Conservation (phyloP, 441 rosid genomes). For the Populus hybrid region DNA sequence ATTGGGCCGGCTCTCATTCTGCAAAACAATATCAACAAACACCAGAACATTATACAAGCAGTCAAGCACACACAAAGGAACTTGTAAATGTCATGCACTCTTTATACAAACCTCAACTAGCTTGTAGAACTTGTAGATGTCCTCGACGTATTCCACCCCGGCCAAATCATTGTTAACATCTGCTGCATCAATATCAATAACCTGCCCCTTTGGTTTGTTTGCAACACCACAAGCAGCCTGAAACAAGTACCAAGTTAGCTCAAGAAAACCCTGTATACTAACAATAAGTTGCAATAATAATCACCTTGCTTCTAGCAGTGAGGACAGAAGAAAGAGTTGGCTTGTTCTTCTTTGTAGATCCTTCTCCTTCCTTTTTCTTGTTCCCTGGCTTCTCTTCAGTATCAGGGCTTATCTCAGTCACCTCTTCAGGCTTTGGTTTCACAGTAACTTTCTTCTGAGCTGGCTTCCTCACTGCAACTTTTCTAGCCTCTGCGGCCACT, state of each 20-base stretch:
- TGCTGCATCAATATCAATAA: slow-evolving; percentile 65
- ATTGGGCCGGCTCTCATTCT: slow-evolving; percentile 66
- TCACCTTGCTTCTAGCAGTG: slow-evolving; percentile 82
- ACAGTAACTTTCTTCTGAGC: slow-evolving; percentile 45
- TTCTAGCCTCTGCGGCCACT: slow-evolving; percentile 30
- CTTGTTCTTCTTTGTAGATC: slow-evolving; percentile 43
- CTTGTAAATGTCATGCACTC: not conserved
- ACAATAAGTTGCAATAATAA: not conserved
- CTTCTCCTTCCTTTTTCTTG: slow-evolving; percentile 27
- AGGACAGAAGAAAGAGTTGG: slow-evolving; percentile 63
- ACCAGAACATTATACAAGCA: not conserved
- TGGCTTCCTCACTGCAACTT: slow-evolving; percentile 25
- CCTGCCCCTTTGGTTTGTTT: slow-evolving; percentile 41
- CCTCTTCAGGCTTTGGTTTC: slow-evolving; percentile 43
- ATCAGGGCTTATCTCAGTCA: slow-evolving; percentile 60
- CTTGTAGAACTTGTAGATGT: slow-evolving; percentile 79
- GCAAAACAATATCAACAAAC: slow-evolving; percentile 12
- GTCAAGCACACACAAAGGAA: not conserved
- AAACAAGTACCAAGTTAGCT: not conserved
- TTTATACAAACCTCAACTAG: slow-evolving; percentile 58
- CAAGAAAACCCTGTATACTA: not conserved
- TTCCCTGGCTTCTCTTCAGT: slow-evolving; percentile 19
- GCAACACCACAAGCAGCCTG: slow-evolving; percentile 64
- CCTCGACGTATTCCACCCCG: slow-evolving; percentile 81
- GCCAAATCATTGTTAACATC: slow-evolving; percentile 71